Evolutionary conservation across 1,284 basidiomycete genomes (phyloP), one percentile per base, ranked within the genome.

Genomic region (Kalmanozyma brasiliensis): DNA sequence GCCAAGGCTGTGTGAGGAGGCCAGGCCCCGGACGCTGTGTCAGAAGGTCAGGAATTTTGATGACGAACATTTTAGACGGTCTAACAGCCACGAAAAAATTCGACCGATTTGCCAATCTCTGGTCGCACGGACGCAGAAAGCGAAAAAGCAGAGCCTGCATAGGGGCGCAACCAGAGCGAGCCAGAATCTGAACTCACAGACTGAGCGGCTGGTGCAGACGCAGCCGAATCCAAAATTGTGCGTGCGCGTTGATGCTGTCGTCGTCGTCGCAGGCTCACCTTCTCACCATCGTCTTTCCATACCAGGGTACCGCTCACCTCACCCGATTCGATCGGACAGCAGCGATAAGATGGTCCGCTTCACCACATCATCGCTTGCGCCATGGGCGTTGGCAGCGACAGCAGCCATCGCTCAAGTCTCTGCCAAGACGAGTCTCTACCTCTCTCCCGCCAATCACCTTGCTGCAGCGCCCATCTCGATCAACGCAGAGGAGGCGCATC

Each of bases 391-490:
- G 33, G 38, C 47, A 45, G 52, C 53, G 8, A 46, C 56, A 7
- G 40, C 45, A 10, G 56, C 52, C 20, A 45, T 47, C 14, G 51
- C 22, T 11, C 22, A 34, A 11, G 52, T 37, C 9, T 46, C 58
- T 0, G 67, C 67, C 29, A 65, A 56, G 51, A 65, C 67, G 4
- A 70, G 43, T 36, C 53, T 71, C 40, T 71, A 56, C 32, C 68
- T 67, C n/a, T 67, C 63, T 16, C 62, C 67, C 9, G 57, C 62
- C 6, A 43, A 57, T 42, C 40, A 51, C 23, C 26, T 53, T 14
- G 45, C 43, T 16, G 59, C 43, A 22, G 59, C 53, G 19, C 63
- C 55, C 8, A 49, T 67, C 49, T 30, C 23, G 23, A 43, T 71
- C 49, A 49, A 35, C 30, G 46, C 69, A 14, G 38, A 62, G 16